Conservation (phyloP, 2,329 filamentous ascomycete genomes). For the Diaporthe batatas region DNA sequence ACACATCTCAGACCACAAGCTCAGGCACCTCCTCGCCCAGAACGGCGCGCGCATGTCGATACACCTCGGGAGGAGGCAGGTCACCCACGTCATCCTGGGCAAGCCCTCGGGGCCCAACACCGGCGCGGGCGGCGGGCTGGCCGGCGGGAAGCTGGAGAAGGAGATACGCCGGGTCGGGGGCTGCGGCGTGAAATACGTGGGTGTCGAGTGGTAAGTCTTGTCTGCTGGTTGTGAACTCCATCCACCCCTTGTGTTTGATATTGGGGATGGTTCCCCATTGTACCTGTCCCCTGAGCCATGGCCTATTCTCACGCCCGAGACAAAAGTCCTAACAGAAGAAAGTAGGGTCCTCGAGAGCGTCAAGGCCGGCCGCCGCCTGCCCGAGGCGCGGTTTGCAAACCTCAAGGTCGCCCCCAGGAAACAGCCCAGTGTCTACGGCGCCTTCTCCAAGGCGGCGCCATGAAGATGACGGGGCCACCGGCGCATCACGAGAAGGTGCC, state of each 20-base stretch:
- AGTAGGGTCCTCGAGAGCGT: slow-evolving; percentile 85
- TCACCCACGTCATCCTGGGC: slow-evolving; percentile 90
- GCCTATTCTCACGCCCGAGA: not conserved
- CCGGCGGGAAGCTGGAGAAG: slow-evolving; percentile 83
- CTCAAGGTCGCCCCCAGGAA: slow-evolving; percentile 72
- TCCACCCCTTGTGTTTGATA: not conserved
- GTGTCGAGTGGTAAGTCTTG: slow-evolving; percentile 79
- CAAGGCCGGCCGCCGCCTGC: slow-evolving; percentile 78
- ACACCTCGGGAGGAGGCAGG: slow-evolving; percentile 76
- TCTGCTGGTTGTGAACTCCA: slow-evolving; percentile 43
- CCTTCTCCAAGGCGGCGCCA: slow-evolving; percentile 46
- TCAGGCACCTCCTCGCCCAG: slow-evolving; percentile 81
- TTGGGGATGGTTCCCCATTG: not conserved
- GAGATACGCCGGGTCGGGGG: slow-evolving; percentile 79
- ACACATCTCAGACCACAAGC: slow-evolving; percentile 84
- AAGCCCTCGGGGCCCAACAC: slow-evolving; percentile 61
- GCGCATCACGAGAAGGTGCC: slow-evolving; percentile 7
- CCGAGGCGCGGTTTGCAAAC: slow-evolving; percentile 79
- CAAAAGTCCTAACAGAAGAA: not conserved
- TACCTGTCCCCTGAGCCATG: too few relatives aligned
- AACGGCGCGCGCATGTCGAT: slow-evolving; percentile 82
- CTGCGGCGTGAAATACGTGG: slow-evolving; percentile 81
- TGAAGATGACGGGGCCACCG: not conserved
- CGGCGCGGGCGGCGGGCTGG: slow-evolving; percentile 80
- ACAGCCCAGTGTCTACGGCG: slow-evolving; percentile 74